These are phyloP conservation scores for Mediolabrus comicus DNA, from an alignment of 108 stramenopile genomes.

Conservation along the genomic window DNA sequence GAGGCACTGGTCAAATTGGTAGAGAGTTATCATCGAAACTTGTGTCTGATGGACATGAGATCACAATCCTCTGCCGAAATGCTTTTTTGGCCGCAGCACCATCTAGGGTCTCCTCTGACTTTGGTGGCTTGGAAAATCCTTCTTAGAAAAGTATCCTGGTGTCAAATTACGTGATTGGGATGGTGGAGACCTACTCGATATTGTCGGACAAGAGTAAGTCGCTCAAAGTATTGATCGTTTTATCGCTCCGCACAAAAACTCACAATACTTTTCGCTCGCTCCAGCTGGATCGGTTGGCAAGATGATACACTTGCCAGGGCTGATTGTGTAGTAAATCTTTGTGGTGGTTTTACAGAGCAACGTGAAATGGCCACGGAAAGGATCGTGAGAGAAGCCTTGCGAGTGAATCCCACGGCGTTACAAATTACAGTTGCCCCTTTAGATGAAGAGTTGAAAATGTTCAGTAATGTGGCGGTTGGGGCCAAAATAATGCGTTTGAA, in stretches of 20 bases:
- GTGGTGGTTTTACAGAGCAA: slow-evolving; percentile 84
- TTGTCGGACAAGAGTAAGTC: slow-evolving; percentile 65
- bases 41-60: slow-evolving; percentile 48
- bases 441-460: slow-evolving; percentile 55
- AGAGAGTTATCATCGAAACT: slow-evolving; percentile 49
- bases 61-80: slow-evolving; percentile 80
- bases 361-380: slow-evolving; percentile 76
- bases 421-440: slow-evolving; percentile 67
- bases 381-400: slow-evolving; percentile 65
- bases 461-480: slow-evolving; percentile 47
- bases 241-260: no score
- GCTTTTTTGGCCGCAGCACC: slow-evolving; percentile 79
- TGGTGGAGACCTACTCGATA: slow-evolving; percentile 86
- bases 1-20: slow-evolving; percentile 77
- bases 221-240: no score
- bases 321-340: slow-evolving; percentile 70
- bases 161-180: slow-evolving; percentile 81
- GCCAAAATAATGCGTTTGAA: slow-evolving; percentile 61
- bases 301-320: slow-evolving; percentile 68
- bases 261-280: no score
- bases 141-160: slow-evolving; percentile 52
- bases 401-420: slow-evolving; percentile 57
- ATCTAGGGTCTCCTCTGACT: slow-evolving; percentile 64
- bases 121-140: slow-evolving; percentile 72
- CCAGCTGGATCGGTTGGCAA: slow-evolving; percentile 80